A percentile compares a stretch with the other conserved stretches of the same genome.
These are phyloP conservation scores for Zizania latifolia DNA, from an alignment of 176 grass and related monocot species.

Conservation along the genomic window DNA sequence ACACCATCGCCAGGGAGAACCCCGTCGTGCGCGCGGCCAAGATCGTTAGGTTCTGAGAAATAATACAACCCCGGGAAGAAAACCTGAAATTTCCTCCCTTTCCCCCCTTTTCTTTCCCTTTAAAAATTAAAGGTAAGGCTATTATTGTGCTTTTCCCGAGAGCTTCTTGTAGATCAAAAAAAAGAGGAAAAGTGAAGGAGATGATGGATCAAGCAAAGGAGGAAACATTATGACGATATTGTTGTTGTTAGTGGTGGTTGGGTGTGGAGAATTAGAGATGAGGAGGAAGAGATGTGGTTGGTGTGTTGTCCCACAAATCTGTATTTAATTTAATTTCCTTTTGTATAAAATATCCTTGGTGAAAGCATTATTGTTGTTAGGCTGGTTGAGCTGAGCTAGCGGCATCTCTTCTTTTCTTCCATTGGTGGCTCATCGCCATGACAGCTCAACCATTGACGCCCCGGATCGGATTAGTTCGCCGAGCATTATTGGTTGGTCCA, in stretches of 20 bases:
- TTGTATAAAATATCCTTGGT: constrained; percentile 33
- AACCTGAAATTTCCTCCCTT: not conserved
- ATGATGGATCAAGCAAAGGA: not conserved
- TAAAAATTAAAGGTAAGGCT: not conserved
- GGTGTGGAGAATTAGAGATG: not conserved
- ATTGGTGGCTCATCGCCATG: constrained; percentile 8
- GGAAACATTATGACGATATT: constrained; percentile 30
- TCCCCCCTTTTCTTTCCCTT: not conserved
- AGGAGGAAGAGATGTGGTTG: constrained; percentile 29
- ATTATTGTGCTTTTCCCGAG: constrained; percentile 11
- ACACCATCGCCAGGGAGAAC: constrained; percentile 81
- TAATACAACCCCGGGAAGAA: not conserved
- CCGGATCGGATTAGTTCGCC: not conserved
- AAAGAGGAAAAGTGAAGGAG: not conserved
- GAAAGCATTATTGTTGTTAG: not conserved
- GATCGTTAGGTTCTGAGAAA: constrained; percentile 71
- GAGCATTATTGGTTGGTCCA: not conserved
- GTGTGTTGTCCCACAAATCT: constrained; percentile 36
- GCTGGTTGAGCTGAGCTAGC: not conserved
- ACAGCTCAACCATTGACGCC: constrained; percentile 33
- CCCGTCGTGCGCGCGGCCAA: constrained; percentile 88
- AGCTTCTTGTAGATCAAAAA: not conserved
- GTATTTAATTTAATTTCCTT: constrained; percentile 33
- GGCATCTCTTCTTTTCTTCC: not conserved
- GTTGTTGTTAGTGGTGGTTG: constrained; percentile 26